These are phyloP conservation scores for Barnettozyma sucrosica DNA, from an alignment of 805 yeast genomes.

Conservation along the genomic window DNA sequence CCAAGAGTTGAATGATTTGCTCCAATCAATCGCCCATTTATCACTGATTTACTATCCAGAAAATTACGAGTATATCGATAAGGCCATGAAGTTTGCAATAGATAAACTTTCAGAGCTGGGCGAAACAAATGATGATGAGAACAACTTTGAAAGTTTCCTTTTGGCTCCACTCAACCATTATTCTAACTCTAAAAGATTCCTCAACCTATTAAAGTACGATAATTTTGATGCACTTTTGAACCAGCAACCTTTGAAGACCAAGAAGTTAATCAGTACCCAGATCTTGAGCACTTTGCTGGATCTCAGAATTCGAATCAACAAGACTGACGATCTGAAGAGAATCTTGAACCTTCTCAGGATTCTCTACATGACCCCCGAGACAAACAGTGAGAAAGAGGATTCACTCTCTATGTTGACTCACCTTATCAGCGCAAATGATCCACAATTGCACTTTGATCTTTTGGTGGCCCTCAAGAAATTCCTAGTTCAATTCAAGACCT, in stretches of 20 bases:
- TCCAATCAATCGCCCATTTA: conserved; percentile 60
- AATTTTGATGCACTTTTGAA: conserved; percentile 50
- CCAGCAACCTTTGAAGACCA: conserved; percentile 45
- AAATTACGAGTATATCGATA: conserved; percentile 53
- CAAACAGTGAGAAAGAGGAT: conserved; percentile 45
- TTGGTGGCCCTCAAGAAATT: conserved; percentile 41
- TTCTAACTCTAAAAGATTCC: conserved; percentile 13
- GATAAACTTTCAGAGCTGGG: conserved; percentile 33
- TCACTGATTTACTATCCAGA: conserved; percentile 63
- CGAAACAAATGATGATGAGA: conserved; percentile 19
- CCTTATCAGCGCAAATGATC: conserved; percentile 47
- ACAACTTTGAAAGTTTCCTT: conserved; percentile 38
- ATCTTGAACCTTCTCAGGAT: conserved; percentile 49
- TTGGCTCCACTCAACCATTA: conserved; percentile 43
- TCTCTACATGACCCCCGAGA: conserved; percentile 21
- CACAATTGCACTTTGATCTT: conserved; percentile 39
- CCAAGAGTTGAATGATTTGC: conserved; percentile 58
- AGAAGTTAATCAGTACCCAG: conserved; percentile 51
- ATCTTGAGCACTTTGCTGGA: conserved; percentile 54
- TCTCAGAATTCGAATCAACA: conserved; percentile 32
- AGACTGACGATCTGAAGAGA: conserved; percentile 45
- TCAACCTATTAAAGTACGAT: conserved; percentile 36
- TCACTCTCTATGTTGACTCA: conserved; percentile 66
- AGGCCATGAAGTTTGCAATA: conserved; percentile 50
- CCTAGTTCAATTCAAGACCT: conserved; percentile 45